Evolutionary conservation across 2,329 filamentous ascomycete genomes (phyloP).

Genomic region (Juglanconis oblonga): DNA sequence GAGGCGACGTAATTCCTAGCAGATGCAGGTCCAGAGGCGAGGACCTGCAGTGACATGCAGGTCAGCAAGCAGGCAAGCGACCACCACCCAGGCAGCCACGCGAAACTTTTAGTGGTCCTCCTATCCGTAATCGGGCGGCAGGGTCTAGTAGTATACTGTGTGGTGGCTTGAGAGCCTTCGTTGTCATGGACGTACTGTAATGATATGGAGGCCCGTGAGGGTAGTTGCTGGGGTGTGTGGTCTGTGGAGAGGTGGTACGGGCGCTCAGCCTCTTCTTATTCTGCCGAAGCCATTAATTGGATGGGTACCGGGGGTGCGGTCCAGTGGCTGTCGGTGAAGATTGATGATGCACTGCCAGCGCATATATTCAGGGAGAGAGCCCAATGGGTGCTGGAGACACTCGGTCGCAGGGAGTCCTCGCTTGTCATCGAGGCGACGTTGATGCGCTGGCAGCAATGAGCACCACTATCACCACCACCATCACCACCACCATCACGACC

Average conservation of each 20-base stretch:
- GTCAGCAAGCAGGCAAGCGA: background rate
- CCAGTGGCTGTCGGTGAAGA: conserved; percentile 2
- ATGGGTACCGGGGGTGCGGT: background rate
- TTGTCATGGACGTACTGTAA: no score
- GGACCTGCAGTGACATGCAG: no score
- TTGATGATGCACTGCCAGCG: conserved; percentile 15
- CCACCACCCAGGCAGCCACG: background rate
- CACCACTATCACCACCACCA: background rate
- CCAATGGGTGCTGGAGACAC: background rate
- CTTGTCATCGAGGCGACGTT: background rate
- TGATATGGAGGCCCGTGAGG: no score
- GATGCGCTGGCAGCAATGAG: conserved; percentile 11
- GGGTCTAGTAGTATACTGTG: no score
- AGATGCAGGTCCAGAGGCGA: no score
- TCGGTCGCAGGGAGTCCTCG: background rate
- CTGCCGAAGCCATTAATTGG: background rate
- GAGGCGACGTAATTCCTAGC: no score
- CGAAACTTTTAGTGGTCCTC: no score
- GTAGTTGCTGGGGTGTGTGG: background rate
- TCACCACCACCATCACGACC: no score
- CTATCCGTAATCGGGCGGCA: no score
- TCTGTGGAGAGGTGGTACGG: background rate
- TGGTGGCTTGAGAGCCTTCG: no score
- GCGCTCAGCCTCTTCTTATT: conserved; percentile 1
- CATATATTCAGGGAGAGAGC: background rate